Evolutionary conservation across 495 filamentous ascomycete species (phyloP).

Genomic region (Neurospora pannonica): DNA sequence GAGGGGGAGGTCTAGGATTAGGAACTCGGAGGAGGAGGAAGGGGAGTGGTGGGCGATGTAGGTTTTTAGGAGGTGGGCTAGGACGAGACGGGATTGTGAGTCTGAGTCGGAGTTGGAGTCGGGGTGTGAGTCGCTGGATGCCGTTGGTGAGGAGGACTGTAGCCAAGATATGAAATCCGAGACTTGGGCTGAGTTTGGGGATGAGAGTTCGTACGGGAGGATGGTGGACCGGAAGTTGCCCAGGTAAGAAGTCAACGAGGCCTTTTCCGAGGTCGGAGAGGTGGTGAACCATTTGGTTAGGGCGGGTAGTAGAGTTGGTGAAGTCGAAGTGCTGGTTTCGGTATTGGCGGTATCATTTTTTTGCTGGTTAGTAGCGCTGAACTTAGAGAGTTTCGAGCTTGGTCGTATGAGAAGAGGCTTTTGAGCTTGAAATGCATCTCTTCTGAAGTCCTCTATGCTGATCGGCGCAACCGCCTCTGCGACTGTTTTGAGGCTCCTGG

Average conservation of each 20-base stretch:
- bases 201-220: slow-evolving; percentile 1
- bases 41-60: neutral
- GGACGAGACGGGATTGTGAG: neutral
- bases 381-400: neutral
- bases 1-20: slow-evolving; percentile 29
- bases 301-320: neutral
- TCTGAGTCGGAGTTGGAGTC: neutral
- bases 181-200: neutral
- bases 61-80: neutral
- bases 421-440: neutral
- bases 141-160: neutral
- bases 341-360: neutral
- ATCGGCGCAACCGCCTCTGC: neutral
- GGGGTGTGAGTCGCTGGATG: neutral
- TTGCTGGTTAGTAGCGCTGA: neutral
- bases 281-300: slow-evolving; percentile 4
- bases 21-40: slow-evolving; percentile 6
- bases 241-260: neutral
- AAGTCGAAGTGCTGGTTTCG: neutral
- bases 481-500: neutral
- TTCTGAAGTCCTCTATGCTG: neutral
- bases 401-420: neutral
- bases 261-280: neutral
- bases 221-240: neutral
- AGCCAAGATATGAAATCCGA: neutral